Conservation (phyloP, 345 rosid species). For the Acer campestre region DNA sequence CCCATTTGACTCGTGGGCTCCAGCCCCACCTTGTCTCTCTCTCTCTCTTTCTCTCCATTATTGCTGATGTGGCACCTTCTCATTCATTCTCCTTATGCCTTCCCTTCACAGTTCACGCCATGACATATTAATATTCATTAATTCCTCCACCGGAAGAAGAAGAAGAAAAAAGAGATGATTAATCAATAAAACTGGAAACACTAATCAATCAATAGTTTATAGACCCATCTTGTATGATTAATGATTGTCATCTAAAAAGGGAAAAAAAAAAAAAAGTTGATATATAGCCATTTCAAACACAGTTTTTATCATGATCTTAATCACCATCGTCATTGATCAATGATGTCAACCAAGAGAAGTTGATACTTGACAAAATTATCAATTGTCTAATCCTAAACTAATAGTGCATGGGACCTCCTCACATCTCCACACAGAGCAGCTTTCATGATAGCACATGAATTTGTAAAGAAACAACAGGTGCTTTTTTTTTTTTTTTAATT, state of each 20-base stretch:
- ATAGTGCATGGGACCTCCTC: not conserved
- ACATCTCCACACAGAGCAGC: no score
- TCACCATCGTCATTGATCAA: not conserved
- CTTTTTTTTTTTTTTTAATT: no score
- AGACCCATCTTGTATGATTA: slow-evolving; percentile 18
- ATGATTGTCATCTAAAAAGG: not conserved
- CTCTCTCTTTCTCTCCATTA: no score
- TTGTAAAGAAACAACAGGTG: not conserved
- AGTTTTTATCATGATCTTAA: not conserved
- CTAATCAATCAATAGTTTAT: no score
- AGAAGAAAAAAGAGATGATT: not conserved
- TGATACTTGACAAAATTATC: slow-evolving; percentile 13
- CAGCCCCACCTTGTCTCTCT: not conserved
- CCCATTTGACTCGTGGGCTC: slow-evolving; percentile 9
- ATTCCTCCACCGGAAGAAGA: not conserved
- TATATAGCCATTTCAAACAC: not conserved
- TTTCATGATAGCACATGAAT: not conserved
- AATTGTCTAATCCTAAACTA: slow-evolving; percentile 14
- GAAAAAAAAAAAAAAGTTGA: not conserved
- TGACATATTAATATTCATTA: no score
- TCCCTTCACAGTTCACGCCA: not conserved
- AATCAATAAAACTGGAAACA: slow-evolving; percentile 23
- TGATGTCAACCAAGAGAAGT: not conserved
- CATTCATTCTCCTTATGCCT: not conserved
- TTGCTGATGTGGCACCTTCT: slow-evolving; percentile 13